Evolutionary conservation across 306 rosid species (phyloP).

Genomic region (Rosa persica): DNA sequence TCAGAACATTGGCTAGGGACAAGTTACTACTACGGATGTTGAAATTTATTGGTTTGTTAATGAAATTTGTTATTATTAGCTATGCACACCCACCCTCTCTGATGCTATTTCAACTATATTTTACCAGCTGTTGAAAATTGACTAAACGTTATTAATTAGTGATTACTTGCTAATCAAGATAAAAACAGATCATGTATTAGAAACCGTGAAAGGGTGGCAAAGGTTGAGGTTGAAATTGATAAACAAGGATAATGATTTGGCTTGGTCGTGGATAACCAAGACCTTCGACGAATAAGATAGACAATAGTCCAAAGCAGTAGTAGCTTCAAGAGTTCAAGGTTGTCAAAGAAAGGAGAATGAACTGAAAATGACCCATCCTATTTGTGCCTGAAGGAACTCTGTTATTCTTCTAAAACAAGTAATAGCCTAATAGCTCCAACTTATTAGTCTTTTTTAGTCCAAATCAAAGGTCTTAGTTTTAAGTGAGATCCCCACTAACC

Average conservation of each 20-base stretch:
- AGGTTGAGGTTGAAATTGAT: neutral
- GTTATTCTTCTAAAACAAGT: neutral
- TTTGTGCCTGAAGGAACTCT: neutral
- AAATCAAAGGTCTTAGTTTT: neutral
- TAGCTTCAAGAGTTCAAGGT: neutral
- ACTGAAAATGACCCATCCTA: constrained; percentile 6
- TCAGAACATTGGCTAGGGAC: neutral
- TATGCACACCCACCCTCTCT: neutral
- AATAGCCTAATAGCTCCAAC: neutral
- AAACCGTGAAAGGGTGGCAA: neutral
- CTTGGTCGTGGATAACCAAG: neutral
- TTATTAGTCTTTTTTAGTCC: neutral
- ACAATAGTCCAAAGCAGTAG: neutral
- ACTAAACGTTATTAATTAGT: neutral
- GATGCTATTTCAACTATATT: neutral
- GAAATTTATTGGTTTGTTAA: neutral
- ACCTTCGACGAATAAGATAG: neutral
- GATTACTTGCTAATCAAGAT: neutral
- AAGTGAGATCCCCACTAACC: neutral
- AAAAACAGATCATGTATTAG: neutral
- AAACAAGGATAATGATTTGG: neutral
- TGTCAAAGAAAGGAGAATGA: constrained; percentile 6
- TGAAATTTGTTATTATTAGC: neutral
- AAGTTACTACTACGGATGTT: neutral
- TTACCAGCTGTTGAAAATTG: neutral